Evolutionary conservation across 257 asterid genomes (phyloP).

Genomic region (Mitragyna speciosa): DNA sequence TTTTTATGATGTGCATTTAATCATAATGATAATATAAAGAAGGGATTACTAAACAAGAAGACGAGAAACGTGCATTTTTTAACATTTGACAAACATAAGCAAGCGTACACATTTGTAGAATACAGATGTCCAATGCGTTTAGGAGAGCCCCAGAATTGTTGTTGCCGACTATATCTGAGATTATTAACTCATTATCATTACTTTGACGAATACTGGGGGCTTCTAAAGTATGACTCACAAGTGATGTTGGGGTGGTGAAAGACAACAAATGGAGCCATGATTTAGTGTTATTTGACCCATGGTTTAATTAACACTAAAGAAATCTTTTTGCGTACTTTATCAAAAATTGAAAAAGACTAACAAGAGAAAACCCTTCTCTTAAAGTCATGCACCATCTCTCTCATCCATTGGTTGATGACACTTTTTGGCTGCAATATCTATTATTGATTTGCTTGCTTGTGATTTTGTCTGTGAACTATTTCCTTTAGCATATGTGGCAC

Average conservation of each 20-base stretch:
- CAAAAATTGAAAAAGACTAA: constrained; percentile 9
- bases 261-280: constrained; percentile 38
- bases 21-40: neutral
- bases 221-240: constrained; percentile 34
- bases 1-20: neutral
- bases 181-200: constrained; percentile 37
- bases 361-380: constrained; percentile 4
- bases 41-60: neutral
- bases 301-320: neutral
- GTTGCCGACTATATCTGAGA: constrained; percentile 31
- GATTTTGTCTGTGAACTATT: neutral
- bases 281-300: constrained; percentile 33
- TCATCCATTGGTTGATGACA: constrained; percentile 8
- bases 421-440: constrained; percentile 3
- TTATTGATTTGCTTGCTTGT: neutral
- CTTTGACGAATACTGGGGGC: constrained; percentile 33
- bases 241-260: constrained; percentile 54
- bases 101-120: neutral
- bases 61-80: neutral
- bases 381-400: constrained; percentile 14
- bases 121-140: too few species aligned
- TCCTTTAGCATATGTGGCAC: neutral
- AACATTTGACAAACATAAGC: neutral
- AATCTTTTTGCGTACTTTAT: neutral
- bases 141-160: neutral